Base-by-base conservation (phyloP, 352 stramenopile genomes). In the Globisporangium takayamanum region DNA sequence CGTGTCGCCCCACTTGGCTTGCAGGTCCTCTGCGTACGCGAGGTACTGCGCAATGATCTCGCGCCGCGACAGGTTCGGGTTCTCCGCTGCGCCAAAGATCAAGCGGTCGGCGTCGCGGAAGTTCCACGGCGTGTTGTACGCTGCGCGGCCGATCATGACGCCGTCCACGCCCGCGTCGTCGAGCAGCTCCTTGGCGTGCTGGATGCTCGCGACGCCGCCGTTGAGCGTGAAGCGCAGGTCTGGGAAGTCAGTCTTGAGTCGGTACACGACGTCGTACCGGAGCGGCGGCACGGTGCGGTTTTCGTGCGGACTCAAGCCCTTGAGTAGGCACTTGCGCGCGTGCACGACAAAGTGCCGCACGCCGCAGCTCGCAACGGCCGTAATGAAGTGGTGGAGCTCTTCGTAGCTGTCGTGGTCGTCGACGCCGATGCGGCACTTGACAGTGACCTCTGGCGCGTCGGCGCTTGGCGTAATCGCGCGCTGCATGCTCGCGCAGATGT, bases 391-490 rank as follows among this genome's bases (percentile, higher is more conserved):
- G 37, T 92, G 80, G 16, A 99, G 75, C 55, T 94, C 76, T 45
- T 96, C 83, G 71, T 95, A 95, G 63, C 90, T 93, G 72, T 99
- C 88, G 53, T 96, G 82, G 62, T 98, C 73, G 65, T 99, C 95
- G 5, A 98, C 79, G 1, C 97, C 97, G 53, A 99, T 98, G 36
- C 97, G 89, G 72, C 97, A 99, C 72, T 99, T 99, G 61, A 99
- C 96, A 0, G 96, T 99, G 28, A 99, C 85, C 10, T 86, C 77
- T 10, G 71, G 47, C 15, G 53, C 30, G 25, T 63, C 57, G 0
- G 84, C 59, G 2, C 60, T 53, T 12, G 70, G 69, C 0, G 57
- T 52, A 0, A 87, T 65, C 12, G 68, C 76, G 41, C 69, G 67
- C n/a, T 72, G 62, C 76, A 99, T 97, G 30, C 87, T 88, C 28